These are phyloP conservation scores for Clarireedia hainanense DNA, from an alignment of 2,329 filamentous ascomycete genomes.

Conservation along the genomic window DNA sequence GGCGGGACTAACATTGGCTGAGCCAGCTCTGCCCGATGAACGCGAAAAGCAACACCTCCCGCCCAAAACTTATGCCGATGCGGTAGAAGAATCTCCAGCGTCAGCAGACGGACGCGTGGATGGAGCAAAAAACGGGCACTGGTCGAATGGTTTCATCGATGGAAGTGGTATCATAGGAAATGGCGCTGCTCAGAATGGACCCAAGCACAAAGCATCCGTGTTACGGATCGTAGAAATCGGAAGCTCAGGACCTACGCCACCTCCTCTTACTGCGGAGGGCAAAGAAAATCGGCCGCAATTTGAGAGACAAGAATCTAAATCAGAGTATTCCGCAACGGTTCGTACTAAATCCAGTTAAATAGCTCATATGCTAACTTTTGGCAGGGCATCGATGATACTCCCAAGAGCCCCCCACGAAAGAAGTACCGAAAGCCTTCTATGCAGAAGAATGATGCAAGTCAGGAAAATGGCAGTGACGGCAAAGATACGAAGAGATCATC, in stretches of 20 bases:
- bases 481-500: constrained; percentile 1
- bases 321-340: constrained; percentile 25
- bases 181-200: background rate
- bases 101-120: constrained; percentile 7
- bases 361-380: constrained; percentile 6
- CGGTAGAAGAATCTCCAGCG: constrained; percentile 20
- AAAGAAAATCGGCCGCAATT: constrained; percentile 13
- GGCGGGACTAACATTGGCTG: constrained; percentile 15
- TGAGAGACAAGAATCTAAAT: constrained; percentile 21
- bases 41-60: constrained; percentile 28
- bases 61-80: constrained; percentile 35
- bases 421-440: constrained; percentile 21
- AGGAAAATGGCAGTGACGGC: constrained; percentile 10
- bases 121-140: background rate
- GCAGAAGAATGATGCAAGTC: constrained; percentile 18
- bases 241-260: constrained; percentile 8
- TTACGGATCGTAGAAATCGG: constrained; percentile 24
- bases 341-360: background rate
- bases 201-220: constrained; percentile 18
- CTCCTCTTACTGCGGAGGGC: constrained; percentile 9
- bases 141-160: constrained; percentile 2
- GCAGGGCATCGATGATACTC: constrained; percentile 27
- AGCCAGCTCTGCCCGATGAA: constrained; percentile 28
- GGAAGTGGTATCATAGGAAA: constrained; percentile 8
- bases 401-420: constrained; percentile 20